Percentiles rank a stretch among this genome's conserved stretches.
Evolutionary conservation across 495 filamentous ascomycete genomes (phyloP).

Genomic region (Bryoglossum gracile): DNA sequence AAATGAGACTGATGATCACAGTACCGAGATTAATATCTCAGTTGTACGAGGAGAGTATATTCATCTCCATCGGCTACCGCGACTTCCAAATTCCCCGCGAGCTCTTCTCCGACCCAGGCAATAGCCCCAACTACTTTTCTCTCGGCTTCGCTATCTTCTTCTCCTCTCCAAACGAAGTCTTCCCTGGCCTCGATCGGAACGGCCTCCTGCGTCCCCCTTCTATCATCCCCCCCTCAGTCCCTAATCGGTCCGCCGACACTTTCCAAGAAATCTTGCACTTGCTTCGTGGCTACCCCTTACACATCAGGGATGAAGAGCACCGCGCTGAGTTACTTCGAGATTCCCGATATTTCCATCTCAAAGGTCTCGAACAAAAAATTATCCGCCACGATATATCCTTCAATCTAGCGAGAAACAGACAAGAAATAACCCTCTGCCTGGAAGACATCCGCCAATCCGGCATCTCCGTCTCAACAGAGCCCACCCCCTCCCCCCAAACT

Average conservation of each 20-base stretch:
- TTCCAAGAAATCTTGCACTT: constrained; percentile 82
- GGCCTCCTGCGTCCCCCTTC: constrained; percentile 84
- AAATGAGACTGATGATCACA: constrained; percentile 26
- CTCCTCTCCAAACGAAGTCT: constrained; percentile 67
- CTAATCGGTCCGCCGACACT: constrained; percentile 68
- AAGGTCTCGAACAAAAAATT: constrained; percentile 80
- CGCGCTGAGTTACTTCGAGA: constrained; percentile 74
- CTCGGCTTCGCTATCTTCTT: constrained; percentile 91
- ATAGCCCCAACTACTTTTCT: constrained; percentile 92
- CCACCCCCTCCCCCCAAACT: constrained; percentile 6
- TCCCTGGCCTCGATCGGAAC: constrained; percentile 74
- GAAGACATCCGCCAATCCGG: constrained; percentile 83
- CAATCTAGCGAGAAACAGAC: constrained; percentile 57
- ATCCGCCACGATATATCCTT: constrained; percentile 71
- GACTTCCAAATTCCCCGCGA: constrained; percentile 88
- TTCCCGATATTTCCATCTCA: constrained; percentile 88
- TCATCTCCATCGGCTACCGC: constrained; percentile 76
- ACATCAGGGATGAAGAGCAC: constrained; percentile 71
- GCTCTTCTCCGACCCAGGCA: constrained; percentile 75
- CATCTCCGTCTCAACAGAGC: constrained; percentile 54
- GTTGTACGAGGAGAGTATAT: constrained; percentile 90
- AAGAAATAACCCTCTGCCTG: constrained; percentile 76
- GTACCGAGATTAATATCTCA: constrained; percentile 86
- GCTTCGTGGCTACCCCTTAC: constrained; percentile 78
- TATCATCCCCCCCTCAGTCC: constrained; percentile 74